Conservation (phyloP, 257 asterid genomes). For the Solanum infundibuliforme region DNA sequence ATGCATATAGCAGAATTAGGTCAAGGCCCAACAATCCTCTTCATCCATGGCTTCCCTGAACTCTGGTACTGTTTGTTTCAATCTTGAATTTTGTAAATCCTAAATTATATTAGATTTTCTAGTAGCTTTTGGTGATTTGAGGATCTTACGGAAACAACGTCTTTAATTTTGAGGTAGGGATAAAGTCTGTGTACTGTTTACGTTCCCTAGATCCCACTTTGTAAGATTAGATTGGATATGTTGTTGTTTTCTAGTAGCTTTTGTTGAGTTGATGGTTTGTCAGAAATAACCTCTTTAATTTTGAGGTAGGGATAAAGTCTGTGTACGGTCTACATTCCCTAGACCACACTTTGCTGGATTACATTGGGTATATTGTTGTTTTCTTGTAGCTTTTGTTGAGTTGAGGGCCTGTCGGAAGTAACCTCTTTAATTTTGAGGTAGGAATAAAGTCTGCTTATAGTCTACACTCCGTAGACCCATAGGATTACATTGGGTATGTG, state of each 20-base stretch:
- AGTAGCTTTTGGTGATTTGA: too few species aligned
- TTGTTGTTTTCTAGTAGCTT: too few species aligned
- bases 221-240: too few species aligned
- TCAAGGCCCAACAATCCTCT: constrained; percentile 58
- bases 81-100: not conserved
- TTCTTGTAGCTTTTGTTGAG: not conserved
- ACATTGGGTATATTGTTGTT: not conserved
- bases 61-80: not conserved
- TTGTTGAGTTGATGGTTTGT: not conserved
- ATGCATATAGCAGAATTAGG: constrained; percentile 61
- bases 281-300: too few species aligned
- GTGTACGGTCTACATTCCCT: accelerated
- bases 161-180: too few species aligned
- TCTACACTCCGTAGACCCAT: too few species aligned
- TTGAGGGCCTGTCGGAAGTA: not conserved
- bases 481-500: not conserved
- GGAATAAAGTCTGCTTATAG: too few species aligned
- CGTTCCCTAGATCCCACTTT: accelerated
- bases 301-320: too few species aligned
- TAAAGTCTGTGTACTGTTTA: too few species aligned
- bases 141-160: not conserved
- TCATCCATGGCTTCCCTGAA: constrained; percentile 37
- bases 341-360: not conserved
- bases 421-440: not conserved
- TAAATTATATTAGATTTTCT: not conserved